These are phyloP conservation scores for Erodium trifolium DNA, from an alignment of 441 rosid species.

Conservation along the genomic window DNA sequence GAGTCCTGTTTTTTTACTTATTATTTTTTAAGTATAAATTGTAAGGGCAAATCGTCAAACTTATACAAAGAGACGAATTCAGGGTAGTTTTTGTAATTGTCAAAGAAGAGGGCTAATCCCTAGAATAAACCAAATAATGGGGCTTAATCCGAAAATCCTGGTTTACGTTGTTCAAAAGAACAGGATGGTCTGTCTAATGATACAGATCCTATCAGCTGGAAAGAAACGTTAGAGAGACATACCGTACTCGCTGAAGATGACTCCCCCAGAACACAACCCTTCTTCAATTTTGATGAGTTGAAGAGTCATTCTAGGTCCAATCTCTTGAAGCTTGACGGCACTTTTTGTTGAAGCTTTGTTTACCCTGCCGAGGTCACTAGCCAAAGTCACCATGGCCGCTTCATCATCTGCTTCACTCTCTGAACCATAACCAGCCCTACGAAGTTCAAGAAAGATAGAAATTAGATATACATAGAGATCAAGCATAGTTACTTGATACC, in stretches of 20 bases:
- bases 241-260: slow-evolving; percentile 71
- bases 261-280: slow-evolving; percentile 68
- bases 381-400: slow-evolving; percentile 73
- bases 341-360: slow-evolving; percentile 58
- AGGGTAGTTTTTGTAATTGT: too few species aligned
- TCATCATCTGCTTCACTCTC: slow-evolving; percentile 66
- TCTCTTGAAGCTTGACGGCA: slow-evolving; percentile 80
- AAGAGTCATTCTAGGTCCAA: slow-evolving; percentile 91
- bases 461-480: neutral
- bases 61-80: too few species aligned
- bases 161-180: too few species aligned
- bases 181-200: too few species aligned
- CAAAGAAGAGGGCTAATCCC: too few species aligned
- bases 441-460: neutral
- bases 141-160: too few species aligned
- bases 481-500: neutral
- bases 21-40: too few species aligned
- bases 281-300: slow-evolving; percentile 74
- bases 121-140: too few species aligned
- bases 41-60: too few species aligned
- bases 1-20: too few species aligned
- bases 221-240: slow-evolving; percentile 14
- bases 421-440: slow-evolving; percentile 25
- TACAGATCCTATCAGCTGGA: too few species aligned
- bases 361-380: slow-evolving; percentile 61